Conservation (phyloP, 1,284 basidiomycete genomes). For the Cutaneotrichosporon sp. region DNA sequence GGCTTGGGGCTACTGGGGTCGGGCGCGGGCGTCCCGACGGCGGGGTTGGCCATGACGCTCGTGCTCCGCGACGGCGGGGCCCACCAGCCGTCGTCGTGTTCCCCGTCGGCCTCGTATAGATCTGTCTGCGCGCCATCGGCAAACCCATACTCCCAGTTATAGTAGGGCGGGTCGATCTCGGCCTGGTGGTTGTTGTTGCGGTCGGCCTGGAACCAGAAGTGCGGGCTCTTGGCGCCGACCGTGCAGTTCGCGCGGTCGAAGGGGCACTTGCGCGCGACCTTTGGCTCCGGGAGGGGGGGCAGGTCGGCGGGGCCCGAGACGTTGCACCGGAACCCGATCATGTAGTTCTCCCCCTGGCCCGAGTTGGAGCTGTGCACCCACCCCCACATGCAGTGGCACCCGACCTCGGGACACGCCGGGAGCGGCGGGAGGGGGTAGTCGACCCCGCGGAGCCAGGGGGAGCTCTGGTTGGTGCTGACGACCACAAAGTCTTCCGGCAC, state of each 20-base stretch:
- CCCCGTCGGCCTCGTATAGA: conserved; percentile 3
- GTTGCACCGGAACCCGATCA: conserved; percentile 73
- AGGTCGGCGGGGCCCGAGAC: conserved; percentile 57
- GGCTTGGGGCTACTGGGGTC: too few species aligned
- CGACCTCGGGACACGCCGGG: conserved; percentile 67
- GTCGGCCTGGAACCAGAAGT: conserved; percentile 16
- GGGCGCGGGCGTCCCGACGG: too few species aligned
- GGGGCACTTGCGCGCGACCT: conserved; percentile 41
- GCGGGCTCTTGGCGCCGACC: conserved; percentile 31
- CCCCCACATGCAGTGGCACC: conserved; percentile 70
- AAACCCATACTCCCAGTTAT: conserved; percentile 16
- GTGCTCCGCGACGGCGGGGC: too few species aligned
- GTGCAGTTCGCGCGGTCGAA: conserved; percentile 38
- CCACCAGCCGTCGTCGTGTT: too few species aligned
- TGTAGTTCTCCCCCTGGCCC: conserved; percentile 55
- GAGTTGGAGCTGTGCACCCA: conserved; percentile 58
- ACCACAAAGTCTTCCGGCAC: conserved; percentile 67
- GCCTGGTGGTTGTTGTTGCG: conserved; percentile 13
- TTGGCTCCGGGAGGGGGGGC: conserved; percentile 53
- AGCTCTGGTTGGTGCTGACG: conserved; percentile 70
- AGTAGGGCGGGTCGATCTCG: conserved; percentile 9
- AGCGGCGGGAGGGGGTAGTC: conserved; percentile 66
- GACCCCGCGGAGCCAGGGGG: conserved; percentile 68
- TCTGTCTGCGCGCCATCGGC: conserved; percentile 22
- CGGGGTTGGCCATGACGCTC: too few species aligned